Evolutionary conservation across 2,329 filamentous ascomycete species (phyloP), one percentile per base, ranked within the genome.

Genomic region (Pseudocercospora fuligena): DNA sequence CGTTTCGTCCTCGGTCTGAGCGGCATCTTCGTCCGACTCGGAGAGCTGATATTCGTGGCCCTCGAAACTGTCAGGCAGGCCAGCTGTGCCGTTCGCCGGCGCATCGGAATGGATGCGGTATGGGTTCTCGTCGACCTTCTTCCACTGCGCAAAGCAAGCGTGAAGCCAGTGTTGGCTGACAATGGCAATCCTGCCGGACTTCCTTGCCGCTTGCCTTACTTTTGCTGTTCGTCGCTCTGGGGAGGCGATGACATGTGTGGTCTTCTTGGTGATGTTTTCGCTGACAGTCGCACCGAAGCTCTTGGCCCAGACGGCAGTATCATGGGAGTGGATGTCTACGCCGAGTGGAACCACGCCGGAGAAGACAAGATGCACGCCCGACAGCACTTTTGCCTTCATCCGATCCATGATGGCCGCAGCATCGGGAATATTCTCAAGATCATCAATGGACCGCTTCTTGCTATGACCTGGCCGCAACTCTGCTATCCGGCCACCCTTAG

Each of bases 121-220:
- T 0, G 90, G 89, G 2, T 84, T 84, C 77, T 97, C 94, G 64
- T 95, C 89, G 11, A 96, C 83, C 64, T 87, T 89, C 69, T 87
- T 84, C 95, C 95, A 99, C 77, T 91, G 90, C 27, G 89, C 90
- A 69, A 98, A 88, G 63, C 90, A 96, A 72, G 94, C 91, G 33
- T 90, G 86, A 31, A 99, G 88, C 95, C 95, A 99, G 73, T 92
- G 89, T 61, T 93, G 91, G 72, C 90, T 93, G 57, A 99, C 95
- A 66, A 99, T 97, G 77, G 93, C 94, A 79, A 98, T 92, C 60
- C 76, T 70, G 16, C 88, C 88, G 0, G 90, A 84, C 63, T 93
- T 91, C 69, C 89, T 88, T 14, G 92, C 90, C 0, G 95, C 95
- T 78, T 94, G 90, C 57, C 92, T 90, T 51, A 98, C 93, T 80